Base-by-base conservation (phyloP, 345 rosid genomes). In the Gossypium raimondii region DNA sequence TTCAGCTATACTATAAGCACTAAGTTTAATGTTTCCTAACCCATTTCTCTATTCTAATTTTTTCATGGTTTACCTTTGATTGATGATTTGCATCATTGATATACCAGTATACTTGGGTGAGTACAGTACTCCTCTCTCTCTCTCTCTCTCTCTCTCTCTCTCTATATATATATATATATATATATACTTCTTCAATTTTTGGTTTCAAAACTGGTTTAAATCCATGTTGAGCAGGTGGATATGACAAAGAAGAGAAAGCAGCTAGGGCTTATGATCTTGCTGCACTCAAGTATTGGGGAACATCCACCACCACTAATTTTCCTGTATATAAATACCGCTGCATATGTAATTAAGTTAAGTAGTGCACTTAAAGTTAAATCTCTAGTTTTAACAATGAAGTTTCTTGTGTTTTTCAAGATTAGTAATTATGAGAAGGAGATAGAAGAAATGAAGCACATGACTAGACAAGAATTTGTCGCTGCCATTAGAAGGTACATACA, bases 221-320 rank as follows among this genome's bases (percentile, higher is more conserved):
- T 18, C 16, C 14, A n/a, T 57, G 69, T 27, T 58, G 80, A 7
- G 60, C 76, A 94, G 98, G 99, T 78, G 99, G 99, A 43, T 95
- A 95, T 86, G 99, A 95, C 80, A 95, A 95, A 82, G 99, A 95
- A 89, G 99, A 95, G 80, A 95, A 95, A 78, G 99, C 99, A 58
- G 99, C 99, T 70, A 85, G 97, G 83, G 90, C 99, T 66, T 95
- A 95, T 83, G 99, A 95, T 83, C 76, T 93, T 55, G 94, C 98
- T 69, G 99, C 99, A 52, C 89, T 95, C 13, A 95, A 95, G 75
- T 95, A 95, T 73, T 95, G 99, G 99, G 99, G 99, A 70, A 83
- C 97, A 11, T 93, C 99, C 20, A 95, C 99, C 62, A 95, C 98
- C 29, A 95, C 97, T 56, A 95, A 95, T 75, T 95, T 95, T 73